These are phyloP conservation scores for Pyropia haitanensis DNA, from an alignment of 23 red algal genomes.

Conservation along the genomic window DNA sequence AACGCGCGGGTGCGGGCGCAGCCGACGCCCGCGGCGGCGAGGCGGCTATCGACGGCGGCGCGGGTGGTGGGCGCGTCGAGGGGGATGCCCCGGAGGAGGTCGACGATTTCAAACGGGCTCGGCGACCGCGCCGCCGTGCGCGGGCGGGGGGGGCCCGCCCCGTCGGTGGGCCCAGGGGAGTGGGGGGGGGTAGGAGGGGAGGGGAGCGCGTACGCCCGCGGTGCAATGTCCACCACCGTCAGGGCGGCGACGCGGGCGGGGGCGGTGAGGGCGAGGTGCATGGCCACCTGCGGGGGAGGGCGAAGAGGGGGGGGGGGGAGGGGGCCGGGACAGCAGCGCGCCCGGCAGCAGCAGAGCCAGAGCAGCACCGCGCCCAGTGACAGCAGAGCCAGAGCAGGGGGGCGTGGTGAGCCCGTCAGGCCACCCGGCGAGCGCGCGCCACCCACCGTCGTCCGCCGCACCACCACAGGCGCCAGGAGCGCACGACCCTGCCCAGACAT, in stretches of 20 bases:
- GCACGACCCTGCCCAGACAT: too few relatives aligned
- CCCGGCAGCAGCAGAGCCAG: neutral
- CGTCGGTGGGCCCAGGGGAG: too few relatives aligned
- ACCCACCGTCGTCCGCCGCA: neutral
- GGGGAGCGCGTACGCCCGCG: constrained; percentile 27
- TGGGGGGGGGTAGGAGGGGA: too few relatives aligned
- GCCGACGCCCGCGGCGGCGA: constrained; percentile 25
- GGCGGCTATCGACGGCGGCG: constrained; percentile 18
- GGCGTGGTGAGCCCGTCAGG: neutral
- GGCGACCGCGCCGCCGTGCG: constrained; percentile 11
- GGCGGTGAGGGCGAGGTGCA: constrained; percentile 53
- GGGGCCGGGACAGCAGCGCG: neutral
- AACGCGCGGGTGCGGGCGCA: constrained; percentile 61
- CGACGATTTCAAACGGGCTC: constrained; percentile 9
- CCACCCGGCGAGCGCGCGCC: neutral
- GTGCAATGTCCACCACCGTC: constrained; percentile 81
- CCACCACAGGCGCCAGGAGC: too few relatives aligned
- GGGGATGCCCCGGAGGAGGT: neutral
- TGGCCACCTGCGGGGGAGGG: constrained; percentile 15
- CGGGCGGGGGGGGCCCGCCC: neutral
- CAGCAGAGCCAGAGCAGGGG: neutral
- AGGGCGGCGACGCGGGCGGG: constrained; percentile 56
- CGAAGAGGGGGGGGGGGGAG: too few relatives aligned
- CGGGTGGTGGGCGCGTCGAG: constrained; percentile 12
- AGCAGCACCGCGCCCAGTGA: too few relatives aligned